A percentile compares a stretch with the other conserved stretches of the same genome.
Conservation (phyloP, 148 eudicot genomes). For the Silene latifolia region DNA sequence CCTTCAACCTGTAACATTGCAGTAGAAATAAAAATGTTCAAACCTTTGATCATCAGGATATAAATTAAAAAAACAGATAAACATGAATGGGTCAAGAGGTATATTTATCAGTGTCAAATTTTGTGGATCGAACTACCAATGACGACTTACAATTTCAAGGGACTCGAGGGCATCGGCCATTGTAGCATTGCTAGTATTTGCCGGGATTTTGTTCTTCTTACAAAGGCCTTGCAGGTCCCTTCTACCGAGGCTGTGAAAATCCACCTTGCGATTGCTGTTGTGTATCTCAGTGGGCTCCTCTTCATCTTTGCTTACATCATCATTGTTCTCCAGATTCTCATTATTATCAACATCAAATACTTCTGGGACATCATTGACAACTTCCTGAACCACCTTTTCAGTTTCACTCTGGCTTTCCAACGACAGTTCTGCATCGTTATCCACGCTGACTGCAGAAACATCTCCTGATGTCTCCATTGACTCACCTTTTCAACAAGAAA, state of each 20-base stretch:
- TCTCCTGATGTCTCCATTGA: slow-evolving; percentile 8
- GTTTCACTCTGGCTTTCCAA: slow-evolving; percentile 17
- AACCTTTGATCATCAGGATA: background rate
- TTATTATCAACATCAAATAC: background rate
- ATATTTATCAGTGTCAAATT: background rate
- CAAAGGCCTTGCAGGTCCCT: slow-evolving; percentile 67
- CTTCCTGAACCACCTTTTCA: slow-evolving; percentile 2
- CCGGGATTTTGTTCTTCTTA: slow-evolving; percentile 77
- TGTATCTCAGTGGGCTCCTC: slow-evolving; percentile 14
- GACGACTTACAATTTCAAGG: slow-evolving; percentile 47
- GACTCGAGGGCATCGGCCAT: slow-evolving; percentile 66
- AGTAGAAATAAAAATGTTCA: background rate
- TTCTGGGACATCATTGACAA: slow-evolving; percentile 8
- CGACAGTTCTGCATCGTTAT: background rate
- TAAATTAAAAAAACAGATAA: background rate
- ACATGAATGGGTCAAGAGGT: background rate
- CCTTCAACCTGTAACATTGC: slow-evolving; percentile 55
- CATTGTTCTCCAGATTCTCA: slow-evolving; percentile 4
- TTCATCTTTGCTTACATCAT: slow-evolving; percentile 5
- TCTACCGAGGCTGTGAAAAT: slow-evolving; percentile 56
- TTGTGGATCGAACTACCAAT: background rate
- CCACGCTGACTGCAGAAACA: slow-evolving; percentile 20
- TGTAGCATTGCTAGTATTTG: slow-evolving; percentile 66
- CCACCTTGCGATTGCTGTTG: slow-evolving; percentile 27
- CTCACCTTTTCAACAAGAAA: slow-evolving; percentile 11